A percentile compares a stretch with the other conserved stretches of the same genome.
phyloP scores from a whole-genome alignment of 2,329 filamentous ascomycete genomes.

The Scytalidium lignicola region DNA sequence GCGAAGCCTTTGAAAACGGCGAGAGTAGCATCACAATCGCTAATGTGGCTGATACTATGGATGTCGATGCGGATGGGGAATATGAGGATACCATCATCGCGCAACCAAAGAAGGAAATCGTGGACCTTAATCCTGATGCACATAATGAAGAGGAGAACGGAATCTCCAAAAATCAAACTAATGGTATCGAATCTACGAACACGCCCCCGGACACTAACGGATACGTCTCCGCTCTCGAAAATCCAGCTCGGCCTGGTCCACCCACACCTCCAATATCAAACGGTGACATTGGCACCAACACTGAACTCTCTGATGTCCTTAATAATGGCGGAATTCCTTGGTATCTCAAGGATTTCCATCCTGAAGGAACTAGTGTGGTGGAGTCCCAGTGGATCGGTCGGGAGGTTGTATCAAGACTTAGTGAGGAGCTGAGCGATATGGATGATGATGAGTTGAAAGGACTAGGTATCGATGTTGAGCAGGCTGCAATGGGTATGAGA shows the following conservation, averaged over 20 bases:
- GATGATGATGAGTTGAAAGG: slow-evolving; percentile 85
- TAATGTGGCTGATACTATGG: slow-evolving; percentile 17
- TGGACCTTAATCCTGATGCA: background rate
- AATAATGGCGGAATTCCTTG: slow-evolving; percentile 77
- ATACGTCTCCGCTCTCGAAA: slow-evolving; percentile 27
- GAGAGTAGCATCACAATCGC: slow-evolving; percentile 23
- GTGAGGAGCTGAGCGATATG: slow-evolving; percentile 85
- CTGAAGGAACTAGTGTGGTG: slow-evolving; percentile 71
- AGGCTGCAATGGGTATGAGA: slow-evolving; percentile 6
- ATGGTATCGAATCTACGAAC: slow-evolving; percentile 25
- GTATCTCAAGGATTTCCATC: slow-evolving; percentile 80
- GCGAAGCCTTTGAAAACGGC: slow-evolving; percentile 2
- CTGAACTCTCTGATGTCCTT: slow-evolving; percentile 31
- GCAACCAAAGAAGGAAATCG: background rate
- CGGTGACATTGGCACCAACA: slow-evolving; percentile 40
- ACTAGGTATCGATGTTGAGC: slow-evolving; percentile 36
- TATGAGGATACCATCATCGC: slow-evolving; percentile 13
- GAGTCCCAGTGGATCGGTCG: slow-evolving; percentile 70
- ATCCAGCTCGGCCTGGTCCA: slow-evolving; percentile 31
- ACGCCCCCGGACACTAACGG: slow-evolving; percentile 46
- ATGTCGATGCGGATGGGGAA: slow-evolving; percentile 24
- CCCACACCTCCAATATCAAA: slow-evolving; percentile 65
- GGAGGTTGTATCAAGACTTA: slow-evolving; percentile 66
- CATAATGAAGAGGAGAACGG: background rate
- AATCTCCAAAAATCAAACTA: slow-evolving; percentile 16